Percentiles rank a stretch among this genome's conserved stretches.
phyloP scores from a whole-genome alignment of 345 rosid genomes.

The Zanthoxylum bungeanum region DNA sequence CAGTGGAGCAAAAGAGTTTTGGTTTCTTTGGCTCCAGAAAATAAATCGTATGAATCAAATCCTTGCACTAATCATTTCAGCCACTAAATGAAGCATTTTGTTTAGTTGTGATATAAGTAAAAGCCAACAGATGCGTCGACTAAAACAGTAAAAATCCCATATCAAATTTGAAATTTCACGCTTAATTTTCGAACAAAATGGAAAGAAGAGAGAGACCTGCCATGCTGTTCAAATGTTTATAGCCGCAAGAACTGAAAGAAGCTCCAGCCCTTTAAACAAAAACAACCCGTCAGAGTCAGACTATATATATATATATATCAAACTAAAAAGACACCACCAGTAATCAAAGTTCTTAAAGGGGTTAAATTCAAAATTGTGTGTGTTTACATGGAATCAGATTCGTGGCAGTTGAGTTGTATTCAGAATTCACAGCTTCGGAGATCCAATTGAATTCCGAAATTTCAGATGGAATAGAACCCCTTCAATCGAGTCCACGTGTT shows the following conservation, averaged over 20 bases:
- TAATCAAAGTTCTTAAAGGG: neutral
- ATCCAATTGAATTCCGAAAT: neutral
- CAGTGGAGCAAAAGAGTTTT: neutral
- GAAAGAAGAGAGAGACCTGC: conserved; percentile 10
- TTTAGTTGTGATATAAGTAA: neutral
- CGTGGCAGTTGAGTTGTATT: neutral
- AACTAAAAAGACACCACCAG: neutral
- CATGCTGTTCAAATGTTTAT: conserved; percentile 5
- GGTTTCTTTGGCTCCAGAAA: neutral
- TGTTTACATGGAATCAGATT: neutral
- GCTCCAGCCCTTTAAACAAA: neutral
- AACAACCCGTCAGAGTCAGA: neutral
- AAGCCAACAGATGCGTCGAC: neutral
- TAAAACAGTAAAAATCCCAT: neutral
- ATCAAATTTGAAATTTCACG: neutral
- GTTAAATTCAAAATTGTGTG: neutral
- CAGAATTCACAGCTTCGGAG: neutral
- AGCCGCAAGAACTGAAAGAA: neutral
- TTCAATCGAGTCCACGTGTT: neutral
- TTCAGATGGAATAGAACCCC: neutral
- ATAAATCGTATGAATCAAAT: neutral
- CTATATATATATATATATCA: too few relatives aligned
- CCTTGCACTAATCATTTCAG: neutral
- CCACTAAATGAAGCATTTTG: neutral
- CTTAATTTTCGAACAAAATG: neutral